Base-by-base conservation (phyloP, 345 rosid genomes). In the Corchorus capsularis region DNA sequence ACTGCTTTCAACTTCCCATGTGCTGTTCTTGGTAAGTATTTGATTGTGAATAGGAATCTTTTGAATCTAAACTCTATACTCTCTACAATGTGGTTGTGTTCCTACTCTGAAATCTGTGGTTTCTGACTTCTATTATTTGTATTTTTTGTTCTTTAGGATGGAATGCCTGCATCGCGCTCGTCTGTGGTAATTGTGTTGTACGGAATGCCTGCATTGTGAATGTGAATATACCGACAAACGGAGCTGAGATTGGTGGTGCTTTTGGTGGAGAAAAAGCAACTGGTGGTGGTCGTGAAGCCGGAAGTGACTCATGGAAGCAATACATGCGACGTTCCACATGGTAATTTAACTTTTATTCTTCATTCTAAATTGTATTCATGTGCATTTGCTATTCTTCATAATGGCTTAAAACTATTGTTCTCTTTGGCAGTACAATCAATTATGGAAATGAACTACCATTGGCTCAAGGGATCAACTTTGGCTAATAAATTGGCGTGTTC, bases 301-400 rank as follows among this genome's bases (percentile, higher is more conserved):
- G 99, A 79, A 91, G 98, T 32, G 96, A 95, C 81, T 93, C 99
- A 13, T 93, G 98, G 98, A 95, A 95, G 84, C 99, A 91, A 79
- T 95, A 95, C 79, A 93, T 93, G 98, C 89, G 94, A 27, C 96
- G 97, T 50, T 90, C 97, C 9, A 92, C 97, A 53, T 93, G 99
- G 99, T 93, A 88, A 27, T 27, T 27, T 27, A 27, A 79, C 41
- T 2, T 20, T 67, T 1, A 17, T 10, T 8, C 54, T 39, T n/a
- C 56, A 34, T 14, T 20, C 72, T 4, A 16, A 43, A 22, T 65
- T 8, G 50, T 32, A 50, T 53, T 59, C 50, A 50, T 5, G 5
- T 19, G 3, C 50, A 50, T 5, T 4, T 19, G 3, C 69, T 50
- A 16, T 12, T 61, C 67, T 64, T 45, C 43, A 19, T 16, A 9